Percentiles rank a stretch among this genome's conserved stretches.
Conservation (phyloP, 2,329 filamentous ascomycete species). For the Scedosporium aurantiacum region DNA sequence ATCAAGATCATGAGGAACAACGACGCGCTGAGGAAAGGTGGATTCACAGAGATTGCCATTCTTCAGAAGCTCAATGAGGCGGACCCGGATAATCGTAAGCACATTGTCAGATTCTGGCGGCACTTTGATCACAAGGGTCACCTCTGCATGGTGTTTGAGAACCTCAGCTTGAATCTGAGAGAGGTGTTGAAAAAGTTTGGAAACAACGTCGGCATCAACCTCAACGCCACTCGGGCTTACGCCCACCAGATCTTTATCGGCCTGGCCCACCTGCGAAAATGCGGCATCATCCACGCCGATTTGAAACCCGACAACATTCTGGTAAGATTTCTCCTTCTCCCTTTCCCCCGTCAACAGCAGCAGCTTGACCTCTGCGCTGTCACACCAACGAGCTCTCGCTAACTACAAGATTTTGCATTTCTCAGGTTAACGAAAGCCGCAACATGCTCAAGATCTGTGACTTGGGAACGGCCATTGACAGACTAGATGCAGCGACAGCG, state of each 20-base stretch:
- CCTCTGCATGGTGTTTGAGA: conserved; percentile 94
- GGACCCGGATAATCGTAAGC: conserved; percentile 81
- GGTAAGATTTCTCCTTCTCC: conserved; percentile 30
- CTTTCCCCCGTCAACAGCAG: not conserved
- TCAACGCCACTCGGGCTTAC: conserved; percentile 77
- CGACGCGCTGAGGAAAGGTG: conserved; percentile 81
- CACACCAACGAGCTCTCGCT: conserved; percentile 11
- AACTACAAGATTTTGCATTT: conserved; percentile 11
- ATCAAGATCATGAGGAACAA: conserved; percentile 98
- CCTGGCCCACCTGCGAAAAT: conserved; percentile 77
- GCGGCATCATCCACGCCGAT: conserved; percentile 90
- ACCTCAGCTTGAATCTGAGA: conserved; percentile 82
- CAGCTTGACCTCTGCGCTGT: not conserved
- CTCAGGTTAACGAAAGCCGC: conserved; percentile 63
- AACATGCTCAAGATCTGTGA: conserved; percentile 91
- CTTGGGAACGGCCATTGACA: conserved; percentile 88
- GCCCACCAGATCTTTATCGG: conserved; percentile 91
- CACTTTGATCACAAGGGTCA: conserved; percentile 92
- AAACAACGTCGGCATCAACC: conserved; percentile 83
- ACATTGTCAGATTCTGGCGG: conserved; percentile 78
- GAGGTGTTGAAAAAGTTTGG: conserved; percentile 95
- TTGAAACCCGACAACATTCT: conserved; percentile 96
- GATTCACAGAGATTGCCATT: conserved; percentile 89
- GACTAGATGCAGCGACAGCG: conserved; percentile 60
- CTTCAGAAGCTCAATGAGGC: conserved; percentile 75